Conservation (phyloP, 768 basidiomycete species). For the Lanmaoa pseudosensibilis region DNA sequence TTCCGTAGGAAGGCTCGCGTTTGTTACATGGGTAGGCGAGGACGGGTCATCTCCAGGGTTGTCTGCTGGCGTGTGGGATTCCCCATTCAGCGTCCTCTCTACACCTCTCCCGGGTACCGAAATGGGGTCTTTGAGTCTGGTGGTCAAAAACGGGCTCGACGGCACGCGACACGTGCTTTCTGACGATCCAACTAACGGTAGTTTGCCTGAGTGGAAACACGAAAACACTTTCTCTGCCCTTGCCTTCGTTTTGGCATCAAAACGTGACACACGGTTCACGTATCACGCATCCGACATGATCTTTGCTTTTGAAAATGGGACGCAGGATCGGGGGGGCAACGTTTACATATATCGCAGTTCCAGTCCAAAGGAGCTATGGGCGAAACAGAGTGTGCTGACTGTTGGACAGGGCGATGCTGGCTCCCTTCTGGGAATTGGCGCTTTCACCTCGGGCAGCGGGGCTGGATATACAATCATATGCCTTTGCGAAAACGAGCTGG, state of each 20-base stretch:
- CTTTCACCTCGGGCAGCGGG: constrained; percentile 37
- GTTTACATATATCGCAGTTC: constrained; percentile 80
- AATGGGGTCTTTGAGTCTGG: constrained; percentile 40
- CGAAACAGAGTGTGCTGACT: constrained; percentile 80
- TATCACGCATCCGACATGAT: constrained; percentile 63
- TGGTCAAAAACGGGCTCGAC: constrained; percentile 74
- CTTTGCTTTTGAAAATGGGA: constrained; percentile 83
- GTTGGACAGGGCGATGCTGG: constrained; percentile 71
- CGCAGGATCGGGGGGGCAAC: constrained; percentile 69
- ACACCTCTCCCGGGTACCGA: constrained; percentile 61
- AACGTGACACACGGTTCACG: constrained; percentile 86
- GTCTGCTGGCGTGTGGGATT: constrained; percentile 36
- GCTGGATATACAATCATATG: constrained; percentile 52
- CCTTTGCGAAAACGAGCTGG: constrained; percentile 74
- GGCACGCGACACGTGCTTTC: constrained; percentile 60
- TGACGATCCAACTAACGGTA: constrained; percentile 14
- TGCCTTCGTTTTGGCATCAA: constrained; percentile 91
- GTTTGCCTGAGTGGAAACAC: constrained; percentile 62
- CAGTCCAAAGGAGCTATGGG: constrained; percentile 52
- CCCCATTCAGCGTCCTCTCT: constrained; percentile 60
- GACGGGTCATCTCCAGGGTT: constrained; percentile 49
- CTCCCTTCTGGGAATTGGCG: constrained; percentile 74
- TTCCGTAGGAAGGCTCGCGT: constrained; percentile 62
- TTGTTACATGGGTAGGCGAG: constrained; percentile 64
- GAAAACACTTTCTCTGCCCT: constrained; percentile 84